These are phyloP conservation scores for Trichoderma asperellum DNA, from an alignment of 2,329 filamentous ascomycete genomes.

Conservation along the genomic window DNA sequence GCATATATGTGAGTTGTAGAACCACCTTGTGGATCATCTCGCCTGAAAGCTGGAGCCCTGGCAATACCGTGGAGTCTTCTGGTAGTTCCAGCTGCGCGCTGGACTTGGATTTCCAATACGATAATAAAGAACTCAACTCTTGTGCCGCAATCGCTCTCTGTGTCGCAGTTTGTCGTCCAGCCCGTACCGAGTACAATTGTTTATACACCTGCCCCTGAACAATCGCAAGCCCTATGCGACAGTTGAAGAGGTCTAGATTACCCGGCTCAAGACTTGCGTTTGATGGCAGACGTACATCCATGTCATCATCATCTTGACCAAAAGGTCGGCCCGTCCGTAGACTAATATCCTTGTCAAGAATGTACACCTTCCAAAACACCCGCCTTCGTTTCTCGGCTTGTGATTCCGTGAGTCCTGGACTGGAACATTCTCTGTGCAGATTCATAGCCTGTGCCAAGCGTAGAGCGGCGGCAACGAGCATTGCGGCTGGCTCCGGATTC, in stretches of 20 bases:
- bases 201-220: slow-evolving; percentile 16
- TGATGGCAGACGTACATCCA: slow-evolving; percentile 17
- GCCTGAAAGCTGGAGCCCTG: background rate
- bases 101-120: slow-evolving; percentile 5
- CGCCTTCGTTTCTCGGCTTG: slow-evolving; percentile 14
- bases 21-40: slow-evolving; percentile 21
- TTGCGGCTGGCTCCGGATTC: slow-evolving; percentile 7
- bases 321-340: slow-evolving; percentile 10
- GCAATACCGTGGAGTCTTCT: background rate
- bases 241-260: slow-evolving; percentile 5
- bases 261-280: background rate
- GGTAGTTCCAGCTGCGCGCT: slow-evolving; percentile 9
- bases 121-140: slow-evolving; percentile 14
- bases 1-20: slow-evolving; percentile 14
- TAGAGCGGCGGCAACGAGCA: slow-evolving; percentile 14
- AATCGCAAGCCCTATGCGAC: slow-evolving; percentile 18
- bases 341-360: slow-evolving; percentile 21
- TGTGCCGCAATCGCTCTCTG: slow-evolving; percentile 19
- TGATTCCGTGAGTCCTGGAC: background rate
- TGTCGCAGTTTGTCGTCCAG: slow-evolving; percentile 4
- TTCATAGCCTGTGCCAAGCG: slow-evolving; percentile 18
- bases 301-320: slow-evolving; percentile 20
- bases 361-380: slow-evolving; percentile 21
- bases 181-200: slow-evolving; percentile 12
- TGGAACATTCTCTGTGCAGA: slow-evolving; percentile 14